These are phyloP conservation scores for Tolypocladium cylindrosporum DNA, from an alignment of 2,329 filamentous ascomycete genomes.

Conservation along the genomic window DNA sequence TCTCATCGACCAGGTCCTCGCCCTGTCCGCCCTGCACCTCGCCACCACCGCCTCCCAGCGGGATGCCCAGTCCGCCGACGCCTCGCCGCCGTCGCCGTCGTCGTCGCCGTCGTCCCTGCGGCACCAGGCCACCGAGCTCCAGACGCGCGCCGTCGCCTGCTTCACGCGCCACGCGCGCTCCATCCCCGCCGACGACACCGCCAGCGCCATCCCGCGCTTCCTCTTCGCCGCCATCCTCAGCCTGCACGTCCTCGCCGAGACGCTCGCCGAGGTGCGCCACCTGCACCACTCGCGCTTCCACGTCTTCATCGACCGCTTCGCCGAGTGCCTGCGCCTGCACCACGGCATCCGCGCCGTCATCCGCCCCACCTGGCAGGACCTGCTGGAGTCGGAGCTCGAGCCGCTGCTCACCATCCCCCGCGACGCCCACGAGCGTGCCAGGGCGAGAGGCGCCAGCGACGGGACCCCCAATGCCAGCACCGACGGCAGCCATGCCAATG, in stretches of 20 bases:
- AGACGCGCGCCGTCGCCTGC: constrained; percentile 30
- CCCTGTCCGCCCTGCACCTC: constrained; percentile 32
- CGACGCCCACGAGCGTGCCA: constrained; percentile 1
- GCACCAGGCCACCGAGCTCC: constrained; percentile 30
- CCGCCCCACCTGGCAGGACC: constrained; percentile 19
- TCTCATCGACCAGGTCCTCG: constrained; percentile 36
- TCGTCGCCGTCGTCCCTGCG: constrained; percentile 10
- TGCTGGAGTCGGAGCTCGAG: constrained; percentile 24
- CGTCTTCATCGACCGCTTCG: constrained; percentile 27
- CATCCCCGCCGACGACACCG: constrained; percentile 12
- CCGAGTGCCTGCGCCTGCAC: constrained; percentile 31
- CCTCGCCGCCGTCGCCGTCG: constrained; percentile 8
- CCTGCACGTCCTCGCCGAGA: constrained; percentile 38
- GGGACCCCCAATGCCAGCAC: too few relatives aligned
- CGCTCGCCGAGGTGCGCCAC: constrained; percentile 19
- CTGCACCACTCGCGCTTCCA: constrained; percentile 20
- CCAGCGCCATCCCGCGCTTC: constrained; percentile 26
- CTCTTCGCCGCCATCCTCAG: constrained; percentile 34
- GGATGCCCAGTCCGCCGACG: background rate
- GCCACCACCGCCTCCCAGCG: constrained; percentile 3
- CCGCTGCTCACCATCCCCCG: constrained; percentile 13
- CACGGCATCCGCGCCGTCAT: constrained; percentile 30
- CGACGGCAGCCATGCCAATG: background rate
- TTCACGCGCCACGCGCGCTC: constrained; percentile 22
- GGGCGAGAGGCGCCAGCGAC: too few relatives aligned